Conservation (phyloP, 2,329 filamentous ascomycete species). For the Macrophomina phaseolina region DNA sequence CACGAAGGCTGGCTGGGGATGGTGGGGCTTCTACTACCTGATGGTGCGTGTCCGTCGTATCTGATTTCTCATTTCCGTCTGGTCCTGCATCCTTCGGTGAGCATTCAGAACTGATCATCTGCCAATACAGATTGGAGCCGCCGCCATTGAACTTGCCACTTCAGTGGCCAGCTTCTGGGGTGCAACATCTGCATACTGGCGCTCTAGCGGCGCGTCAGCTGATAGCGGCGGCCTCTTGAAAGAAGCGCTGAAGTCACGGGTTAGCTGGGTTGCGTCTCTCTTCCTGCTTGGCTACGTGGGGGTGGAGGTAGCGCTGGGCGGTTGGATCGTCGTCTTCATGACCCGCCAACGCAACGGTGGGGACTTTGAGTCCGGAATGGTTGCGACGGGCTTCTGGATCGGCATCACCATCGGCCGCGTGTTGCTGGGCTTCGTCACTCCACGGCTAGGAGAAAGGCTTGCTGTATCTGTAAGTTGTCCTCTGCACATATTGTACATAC, state of each 20-base stretch:
- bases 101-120: too few relatives aligned
- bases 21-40: conserved; percentile 79
- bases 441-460: conserved; percentile 30
- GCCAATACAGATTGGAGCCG: conserved; percentile 55
- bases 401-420: conserved; percentile 31
- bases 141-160: conserved; percentile 61
- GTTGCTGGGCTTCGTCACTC: conserved; percentile 31
- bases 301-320: conserved; percentile 74
- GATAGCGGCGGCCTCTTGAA: conserved; percentile 56
- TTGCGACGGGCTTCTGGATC: conserved; percentile 31
- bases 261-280: conserved; percentile 73
- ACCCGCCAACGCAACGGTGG: conserved; percentile 67
- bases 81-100: background rate
- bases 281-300: conserved; percentile 83
- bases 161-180: conserved; percentile 66
- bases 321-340: conserved; percentile 89
- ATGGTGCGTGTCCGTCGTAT: conserved; percentile 60
- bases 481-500: too few relatives aligned
- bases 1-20: conserved; percentile 63
- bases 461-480: conserved; percentile 28
- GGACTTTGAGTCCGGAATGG: conserved; percentile 30
- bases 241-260: conserved; percentile 56
- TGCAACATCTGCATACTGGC: conserved; percentile 64
- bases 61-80: conserved; percentile 32
- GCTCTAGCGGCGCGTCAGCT: conserved; percentile 45